phyloP scores from a whole-genome alignment of 2,329 filamentous ascomycete species.

The Neonectria ditissima region DNA sequence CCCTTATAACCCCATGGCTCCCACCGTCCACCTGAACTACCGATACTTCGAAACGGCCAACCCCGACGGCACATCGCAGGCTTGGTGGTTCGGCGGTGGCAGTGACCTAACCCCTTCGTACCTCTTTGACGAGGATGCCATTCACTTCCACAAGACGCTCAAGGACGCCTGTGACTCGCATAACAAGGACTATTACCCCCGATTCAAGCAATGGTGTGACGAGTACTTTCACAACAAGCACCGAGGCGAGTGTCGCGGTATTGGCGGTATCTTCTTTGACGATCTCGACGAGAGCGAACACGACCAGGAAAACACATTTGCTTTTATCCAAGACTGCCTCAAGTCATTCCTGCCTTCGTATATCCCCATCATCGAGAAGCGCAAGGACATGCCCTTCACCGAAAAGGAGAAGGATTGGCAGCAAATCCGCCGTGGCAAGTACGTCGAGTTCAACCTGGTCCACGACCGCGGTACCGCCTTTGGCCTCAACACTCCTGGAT shows the following conservation, averaged over 20 bases:
- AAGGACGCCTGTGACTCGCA: slow-evolving; percentile 95
- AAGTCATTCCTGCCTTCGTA: slow-evolving; percentile 92
- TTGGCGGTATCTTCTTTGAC: slow-evolving; percentile 99
- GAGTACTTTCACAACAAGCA: slow-evolving; percentile 97
- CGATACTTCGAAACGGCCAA: slow-evolving; percentile 97
- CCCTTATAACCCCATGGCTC: slow-evolving; percentile 94
- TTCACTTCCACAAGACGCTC: slow-evolving; percentile 94
- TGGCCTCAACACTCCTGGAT: slow-evolving; percentile 90
- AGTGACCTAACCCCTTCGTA: slow-evolving; percentile 94
- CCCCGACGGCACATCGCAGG: slow-evolving; percentile 81
- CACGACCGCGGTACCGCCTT: slow-evolving; percentile 97
- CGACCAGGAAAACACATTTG: slow-evolving; percentile 89
- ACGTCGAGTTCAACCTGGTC: slow-evolving; percentile 98
- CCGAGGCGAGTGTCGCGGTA: slow-evolving; percentile 83
- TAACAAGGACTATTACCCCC: slow-evolving; percentile 89
- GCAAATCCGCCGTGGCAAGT: slow-evolving; percentile 91
- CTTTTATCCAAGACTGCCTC: slow-evolving; percentile 87
- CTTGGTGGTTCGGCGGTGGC: slow-evolving; percentile 99
- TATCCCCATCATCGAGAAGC: slow-evolving; percentile 84
- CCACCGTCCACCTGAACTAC: slow-evolving; percentile 98
- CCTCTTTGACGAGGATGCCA: slow-evolving; percentile 95
- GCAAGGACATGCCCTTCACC: slow-evolving; percentile 93
- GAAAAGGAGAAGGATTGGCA: slow-evolving; percentile 95
- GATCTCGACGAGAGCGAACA: slow-evolving; percentile 90
- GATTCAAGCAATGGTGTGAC: slow-evolving; percentile 99